Conservation (phyloP, 139 green algal genomes). For the Coelastrella sp. region DNA sequence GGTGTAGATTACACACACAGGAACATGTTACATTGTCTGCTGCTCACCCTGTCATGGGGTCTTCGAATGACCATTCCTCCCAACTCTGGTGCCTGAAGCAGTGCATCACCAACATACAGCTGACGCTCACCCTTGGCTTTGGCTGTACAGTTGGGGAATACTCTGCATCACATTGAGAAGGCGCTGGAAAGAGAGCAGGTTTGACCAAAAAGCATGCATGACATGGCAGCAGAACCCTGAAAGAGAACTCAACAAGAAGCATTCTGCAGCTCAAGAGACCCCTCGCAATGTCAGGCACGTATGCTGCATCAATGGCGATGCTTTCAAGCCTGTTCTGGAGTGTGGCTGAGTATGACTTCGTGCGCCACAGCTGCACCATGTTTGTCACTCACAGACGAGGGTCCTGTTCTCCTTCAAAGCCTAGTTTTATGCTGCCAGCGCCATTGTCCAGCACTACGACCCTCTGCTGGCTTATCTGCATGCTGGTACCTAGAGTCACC, state of each 20-base stretch:
- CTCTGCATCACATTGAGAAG: constrained; percentile 55
- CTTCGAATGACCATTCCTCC: constrained; percentile 73
- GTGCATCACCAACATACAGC: constrained; percentile 68
- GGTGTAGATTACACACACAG: no score
- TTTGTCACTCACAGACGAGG: constrained; percentile 63
- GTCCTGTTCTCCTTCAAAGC: constrained; percentile 64
- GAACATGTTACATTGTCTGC: background rate
- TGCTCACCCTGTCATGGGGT: constrained; percentile 76
- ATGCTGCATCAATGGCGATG: no score
- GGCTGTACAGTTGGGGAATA: constrained; percentile 86
- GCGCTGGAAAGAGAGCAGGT: no score
- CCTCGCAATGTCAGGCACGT: no score
- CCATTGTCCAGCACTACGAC: constrained; percentile 87
- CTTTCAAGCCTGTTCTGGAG: no score
- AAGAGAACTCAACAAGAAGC: no score
- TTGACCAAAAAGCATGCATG: no score
- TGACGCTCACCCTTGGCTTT: constrained; percentile 80
- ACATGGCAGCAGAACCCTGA: no score
- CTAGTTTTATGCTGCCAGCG: constrained; percentile 77
- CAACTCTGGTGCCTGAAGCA: constrained; percentile 77
- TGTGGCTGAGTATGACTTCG: no score
- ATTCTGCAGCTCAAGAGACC: no score
- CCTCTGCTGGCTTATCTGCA: background rate
- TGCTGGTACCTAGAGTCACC: no score
- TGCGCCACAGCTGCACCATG: no score